Conservation (phyloP, 768 basidiomycete genomes). For the Fomitopsis serialis region DNA sequence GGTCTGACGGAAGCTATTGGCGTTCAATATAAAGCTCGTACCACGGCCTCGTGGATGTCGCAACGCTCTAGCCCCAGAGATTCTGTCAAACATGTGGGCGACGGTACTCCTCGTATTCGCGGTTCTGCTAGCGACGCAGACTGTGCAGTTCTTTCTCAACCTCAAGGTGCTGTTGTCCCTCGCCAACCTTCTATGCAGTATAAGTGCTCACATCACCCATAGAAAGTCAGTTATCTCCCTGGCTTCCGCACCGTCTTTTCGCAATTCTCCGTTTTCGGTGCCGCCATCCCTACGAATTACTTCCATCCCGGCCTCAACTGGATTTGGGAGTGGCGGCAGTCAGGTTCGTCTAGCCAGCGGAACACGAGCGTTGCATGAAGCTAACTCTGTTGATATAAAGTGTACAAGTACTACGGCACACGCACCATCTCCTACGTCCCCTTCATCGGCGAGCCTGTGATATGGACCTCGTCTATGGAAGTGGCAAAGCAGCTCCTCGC, state of each 20-base stretch:
- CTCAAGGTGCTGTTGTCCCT: background rate
- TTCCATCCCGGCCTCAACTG: constrained; percentile 5
- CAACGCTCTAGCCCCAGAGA: background rate
- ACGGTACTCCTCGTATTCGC: background rate
- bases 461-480: constrained; percentile 1
- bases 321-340: background rate
- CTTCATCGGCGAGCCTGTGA: constrained; percentile 1
- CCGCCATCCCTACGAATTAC: background rate
- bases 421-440: constrained; percentile 3
- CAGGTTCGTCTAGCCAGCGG: background rate
- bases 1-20: too few relatives aligned
- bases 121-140: background rate
- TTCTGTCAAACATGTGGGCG: background rate
- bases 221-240: constrained; percentile 1
- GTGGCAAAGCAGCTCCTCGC: constrained; percentile 3
- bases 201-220: background rate
- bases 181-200: background rate
- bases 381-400: background rate
- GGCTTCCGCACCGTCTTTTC: constrained; percentile 1
- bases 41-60: background rate
- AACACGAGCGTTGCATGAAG: too few relatives aligned
- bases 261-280: background rate
- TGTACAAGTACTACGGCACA: background rate
- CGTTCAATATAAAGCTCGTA: background rate
- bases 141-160: background rate